phyloP scores from a whole-genome alignment of 2,329 filamentous ascomycete species.

The Tolypocladium inflatum region DNA sequence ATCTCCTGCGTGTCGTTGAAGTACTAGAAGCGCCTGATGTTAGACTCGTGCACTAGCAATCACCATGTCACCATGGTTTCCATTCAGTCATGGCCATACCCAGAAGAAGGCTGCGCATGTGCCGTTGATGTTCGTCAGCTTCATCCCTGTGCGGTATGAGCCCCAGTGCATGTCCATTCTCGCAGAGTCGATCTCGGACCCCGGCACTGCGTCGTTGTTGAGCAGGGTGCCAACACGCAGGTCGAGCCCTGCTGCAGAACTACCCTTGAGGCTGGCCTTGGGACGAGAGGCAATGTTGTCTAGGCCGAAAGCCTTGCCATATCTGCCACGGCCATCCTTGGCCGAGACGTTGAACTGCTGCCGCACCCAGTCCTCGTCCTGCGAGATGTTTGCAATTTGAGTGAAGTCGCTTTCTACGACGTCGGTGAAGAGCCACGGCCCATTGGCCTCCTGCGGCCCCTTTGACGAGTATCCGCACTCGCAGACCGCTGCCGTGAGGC shows the following conservation, averaged over 20 bases:
- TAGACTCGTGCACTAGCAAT: background rate
- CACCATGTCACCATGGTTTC: background rate
- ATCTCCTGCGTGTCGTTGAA: slow-evolving; percentile 73
- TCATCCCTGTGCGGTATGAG: slow-evolving; percentile 59
- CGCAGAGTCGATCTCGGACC: slow-evolving; percentile 53
- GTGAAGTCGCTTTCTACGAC: slow-evolving; percentile 64
- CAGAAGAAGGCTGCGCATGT: slow-evolving; percentile 78
- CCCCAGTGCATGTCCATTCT: slow-evolving; percentile 59
- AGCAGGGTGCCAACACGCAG: slow-evolving; percentile 41
- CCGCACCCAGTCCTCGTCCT: slow-evolving; percentile 51
- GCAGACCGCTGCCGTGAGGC: slow-evolving; percentile 38
- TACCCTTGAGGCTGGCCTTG: slow-evolving; percentile 20
- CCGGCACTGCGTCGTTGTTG: slow-evolving; percentile 44
- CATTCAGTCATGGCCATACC: slow-evolving; percentile 30
- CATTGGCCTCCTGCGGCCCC: slow-evolving; percentile 25
- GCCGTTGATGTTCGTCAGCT: slow-evolving; percentile 47
- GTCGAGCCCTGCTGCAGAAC: slow-evolving; percentile 41
- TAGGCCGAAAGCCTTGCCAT: slow-evolving; percentile 52
- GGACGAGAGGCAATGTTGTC: slow-evolving; percentile 49
- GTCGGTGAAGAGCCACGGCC: slow-evolving; percentile 53
- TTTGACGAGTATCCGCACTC: slow-evolving; percentile 62
- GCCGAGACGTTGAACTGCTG: slow-evolving; percentile 59
- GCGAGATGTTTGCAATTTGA: slow-evolving; percentile 36
- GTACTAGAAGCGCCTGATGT: slow-evolving; percentile 39
- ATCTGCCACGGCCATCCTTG: slow-evolving; percentile 49